Conservation (phyloP, 805 yeast genomes). For the Starmerella vaccinii region DNA sequence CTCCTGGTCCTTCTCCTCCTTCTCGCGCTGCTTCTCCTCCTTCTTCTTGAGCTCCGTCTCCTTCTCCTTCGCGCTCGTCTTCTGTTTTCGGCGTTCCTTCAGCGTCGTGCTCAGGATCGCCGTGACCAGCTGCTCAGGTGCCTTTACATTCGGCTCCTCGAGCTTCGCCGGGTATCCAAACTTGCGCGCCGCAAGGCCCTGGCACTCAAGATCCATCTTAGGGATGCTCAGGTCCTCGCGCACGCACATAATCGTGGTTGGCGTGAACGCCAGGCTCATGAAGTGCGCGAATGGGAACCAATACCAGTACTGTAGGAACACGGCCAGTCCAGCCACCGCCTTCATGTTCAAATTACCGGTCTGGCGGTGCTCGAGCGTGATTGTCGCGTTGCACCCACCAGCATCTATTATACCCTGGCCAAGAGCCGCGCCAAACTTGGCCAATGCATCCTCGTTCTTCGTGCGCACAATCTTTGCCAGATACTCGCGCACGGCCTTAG, state of each 20-base stretch:
- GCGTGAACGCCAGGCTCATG: slow-evolving; percentile 79
- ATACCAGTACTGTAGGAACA: slow-evolving; percentile 92
- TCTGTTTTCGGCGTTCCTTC: slow-evolving; percentile 75
- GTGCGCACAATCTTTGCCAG: slow-evolving; percentile 67
- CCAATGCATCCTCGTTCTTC: slow-evolving; percentile 92
- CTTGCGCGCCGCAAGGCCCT: slow-evolving; percentile 56
- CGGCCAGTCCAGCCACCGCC: slow-evolving; percentile 83
- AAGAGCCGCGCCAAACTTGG: slow-evolving; percentile 93
- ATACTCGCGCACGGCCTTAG: slow-evolving; percentile 61
- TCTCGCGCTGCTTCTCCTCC: slow-evolving; percentile 24
- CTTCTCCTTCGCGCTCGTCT: slow-evolving; percentile 25
- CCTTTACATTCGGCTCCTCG: slow-evolving; percentile 68
- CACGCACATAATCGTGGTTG: slow-evolving; percentile 83
- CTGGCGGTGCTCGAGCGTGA: slow-evolving; percentile 75
- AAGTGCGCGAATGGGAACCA: slow-evolving; percentile 98
- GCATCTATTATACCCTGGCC: slow-evolving; percentile 98
- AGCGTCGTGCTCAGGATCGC: slow-evolving; percentile 92
- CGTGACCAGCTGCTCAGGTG: slow-evolving; percentile 78
- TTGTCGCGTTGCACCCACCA: slow-evolving; percentile 96
- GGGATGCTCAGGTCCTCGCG: slow-evolving; percentile 80
- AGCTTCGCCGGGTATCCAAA: slow-evolving; percentile 86
- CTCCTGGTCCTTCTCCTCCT: slow-evolving; percentile 27
- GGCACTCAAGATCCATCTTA: slow-evolving; percentile 67
- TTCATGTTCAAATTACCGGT: slow-evolving; percentile 84
- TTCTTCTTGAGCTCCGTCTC: slow-evolving; percentile 26